Percentiles rank a stretch among this genome's conserved stretches.
Evolutionary conservation across 352 stramenopile genomes (phyloP).

Genomic region (Globisporangium takayamanum): DNA sequence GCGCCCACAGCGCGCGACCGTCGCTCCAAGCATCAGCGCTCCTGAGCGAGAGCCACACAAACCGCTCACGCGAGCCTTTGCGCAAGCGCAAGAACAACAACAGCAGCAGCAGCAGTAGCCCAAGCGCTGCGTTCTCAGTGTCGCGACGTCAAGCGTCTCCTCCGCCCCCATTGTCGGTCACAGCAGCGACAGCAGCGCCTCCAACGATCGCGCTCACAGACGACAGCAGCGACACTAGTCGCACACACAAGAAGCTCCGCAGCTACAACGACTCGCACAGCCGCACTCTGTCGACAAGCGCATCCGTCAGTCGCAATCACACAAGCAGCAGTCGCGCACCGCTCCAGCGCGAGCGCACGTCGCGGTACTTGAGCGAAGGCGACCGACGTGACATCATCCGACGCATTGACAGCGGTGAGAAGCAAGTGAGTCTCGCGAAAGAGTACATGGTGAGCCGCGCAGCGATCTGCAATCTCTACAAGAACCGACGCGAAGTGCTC

Average conservation of each 20-base stretch:
- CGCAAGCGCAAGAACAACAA: slow-evolving; percentile 9
- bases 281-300: not conserved
- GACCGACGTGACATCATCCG: slow-evolving; percentile 38
- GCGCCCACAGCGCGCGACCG: not conserved
- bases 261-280: not conserved
- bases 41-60: not conserved
- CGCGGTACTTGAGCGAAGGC: slow-evolving; percentile 35
- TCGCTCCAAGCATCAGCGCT: slow-evolving; percentile 1
- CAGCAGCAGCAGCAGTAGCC: not conserved
- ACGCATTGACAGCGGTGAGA: slow-evolving; percentile 37
- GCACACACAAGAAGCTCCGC: not conserved
- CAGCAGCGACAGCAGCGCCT: not conserved
- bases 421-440: slow-evolving; percentile 38
- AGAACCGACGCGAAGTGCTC: slow-evolving; percentile 42
- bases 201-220: not conserved
- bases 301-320: slow-evolving; percentile 2
- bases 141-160: not conserved
- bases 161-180: not conserved
- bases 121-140: not conserved
- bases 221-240: not conserved
- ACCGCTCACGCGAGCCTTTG: no score
- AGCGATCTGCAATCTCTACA: slow-evolving; percentile 53
- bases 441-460: slow-evolving; percentile 43
- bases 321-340: slow-evolving; percentile 1
- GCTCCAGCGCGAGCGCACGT: slow-evolving; percentile 31